Conservation (phyloP, 495 filamentous ascomycete species). For the Daldinia vernicosa region DNA sequence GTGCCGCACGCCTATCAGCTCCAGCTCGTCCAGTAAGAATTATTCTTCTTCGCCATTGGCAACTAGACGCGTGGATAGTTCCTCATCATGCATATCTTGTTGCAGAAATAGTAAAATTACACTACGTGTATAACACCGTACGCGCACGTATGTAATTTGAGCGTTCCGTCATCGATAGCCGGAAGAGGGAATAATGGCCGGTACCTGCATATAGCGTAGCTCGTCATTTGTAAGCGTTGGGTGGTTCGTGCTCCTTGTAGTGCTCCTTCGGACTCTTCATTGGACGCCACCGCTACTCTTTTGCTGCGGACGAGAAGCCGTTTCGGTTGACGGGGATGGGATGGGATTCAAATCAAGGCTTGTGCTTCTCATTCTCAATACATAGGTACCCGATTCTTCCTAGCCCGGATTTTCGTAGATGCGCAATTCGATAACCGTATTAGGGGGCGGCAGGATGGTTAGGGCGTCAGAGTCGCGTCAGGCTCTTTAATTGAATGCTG, state of each 20-base stretch:
- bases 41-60: constrained; percentile 7
- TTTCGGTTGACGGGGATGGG: neutral
- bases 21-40: constrained; percentile 14
- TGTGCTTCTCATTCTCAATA: neutral
- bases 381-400: neutral
- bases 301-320: neutral
- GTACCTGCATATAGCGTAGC: constrained; percentile 45
- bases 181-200: constrained; percentile 37
- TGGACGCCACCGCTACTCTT: constrained; percentile 21
- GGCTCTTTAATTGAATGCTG: constrained; percentile 12
- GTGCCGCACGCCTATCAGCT: neutral
- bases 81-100: constrained; percentile 20
- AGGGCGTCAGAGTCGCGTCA: constrained; percentile 22
- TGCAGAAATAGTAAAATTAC: constrained; percentile 30
- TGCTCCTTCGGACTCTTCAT: constrained; percentile 3
- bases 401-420: neutral
- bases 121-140: constrained; percentile 23
- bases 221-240: constrained; percentile 24
- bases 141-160: constrained; percentile 32
- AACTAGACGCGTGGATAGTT: constrained; percentile 37
- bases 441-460: neutral
- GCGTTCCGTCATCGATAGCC: constrained; percentile 38
- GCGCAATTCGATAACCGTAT: neutral
- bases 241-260: no score
- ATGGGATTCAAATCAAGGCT: neutral